phyloP scores from a whole-genome alignment of 495 filamentous ascomycete species.

The Penicillium samsonianum region DNA sequence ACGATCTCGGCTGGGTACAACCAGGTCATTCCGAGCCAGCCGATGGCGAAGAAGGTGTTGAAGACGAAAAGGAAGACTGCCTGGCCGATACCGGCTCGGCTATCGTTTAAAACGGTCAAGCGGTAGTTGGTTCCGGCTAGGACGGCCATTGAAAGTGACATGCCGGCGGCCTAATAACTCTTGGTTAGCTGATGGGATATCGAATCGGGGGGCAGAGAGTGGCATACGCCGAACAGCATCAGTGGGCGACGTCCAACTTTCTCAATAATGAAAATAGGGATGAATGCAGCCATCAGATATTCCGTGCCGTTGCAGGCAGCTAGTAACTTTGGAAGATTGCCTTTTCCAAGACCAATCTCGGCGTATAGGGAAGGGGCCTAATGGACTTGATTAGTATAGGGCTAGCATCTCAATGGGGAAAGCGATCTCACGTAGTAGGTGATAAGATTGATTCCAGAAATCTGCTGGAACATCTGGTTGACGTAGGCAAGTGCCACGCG shows the following conservation, averaged over 20 bases:
- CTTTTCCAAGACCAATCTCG: conserved; percentile 50
- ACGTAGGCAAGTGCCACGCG: conserved; percentile 62
- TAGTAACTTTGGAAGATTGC: conserved; percentile 31
- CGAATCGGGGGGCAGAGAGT: not conserved
- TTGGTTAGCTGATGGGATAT: conserved; percentile 1
- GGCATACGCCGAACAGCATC: conserved; percentile 62
- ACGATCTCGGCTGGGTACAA: conserved; percentile 69
- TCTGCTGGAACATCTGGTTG: conserved; percentile 56
- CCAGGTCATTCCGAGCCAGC: conserved; percentile 72
- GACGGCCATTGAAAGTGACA: conserved; percentile 63
- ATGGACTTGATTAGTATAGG: conserved; percentile 36
- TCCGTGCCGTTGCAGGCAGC: conserved; percentile 65
- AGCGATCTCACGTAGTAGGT: conserved; percentile 62
- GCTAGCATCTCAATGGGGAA: conserved; percentile 22
- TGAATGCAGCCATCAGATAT: conserved; percentile 67
- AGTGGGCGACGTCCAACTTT: conserved; percentile 63
- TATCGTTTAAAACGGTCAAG: conserved; percentile 30
- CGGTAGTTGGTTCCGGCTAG: conserved; percentile 48
- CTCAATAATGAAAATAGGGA: conserved; percentile 66
- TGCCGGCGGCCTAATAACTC: conserved; percentile 47
- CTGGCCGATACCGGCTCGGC: conserved; percentile 47
- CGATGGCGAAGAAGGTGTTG: conserved; percentile 70
- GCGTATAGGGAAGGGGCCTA: conserved; percentile 33
- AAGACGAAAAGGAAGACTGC: conserved; percentile 57
- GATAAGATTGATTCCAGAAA: conserved; percentile 70